Percentiles rank a stretch among this genome's conserved stretches.
phyloP scores from a whole-genome alignment of 1,284 basidiomycete genomes.

The Cryptococcus sp. region DNA sequence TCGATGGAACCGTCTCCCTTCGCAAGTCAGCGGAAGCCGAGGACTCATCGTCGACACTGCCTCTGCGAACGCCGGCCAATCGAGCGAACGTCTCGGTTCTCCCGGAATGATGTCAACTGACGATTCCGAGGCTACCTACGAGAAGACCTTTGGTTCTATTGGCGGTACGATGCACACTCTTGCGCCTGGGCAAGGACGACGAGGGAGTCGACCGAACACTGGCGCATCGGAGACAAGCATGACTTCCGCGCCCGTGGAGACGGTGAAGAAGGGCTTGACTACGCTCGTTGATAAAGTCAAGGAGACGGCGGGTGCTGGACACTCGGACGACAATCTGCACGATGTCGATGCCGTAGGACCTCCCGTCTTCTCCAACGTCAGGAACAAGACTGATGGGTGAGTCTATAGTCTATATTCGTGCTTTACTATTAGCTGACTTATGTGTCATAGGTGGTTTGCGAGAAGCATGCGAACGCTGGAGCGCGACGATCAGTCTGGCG shows the following conservation, averaged over 20 bases:
- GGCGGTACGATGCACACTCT: slow-evolving; percentile 8
- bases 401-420: slow-evolving; percentile 10
- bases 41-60: slow-evolving; percentile 24
- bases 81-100: slow-evolving; percentile 8
- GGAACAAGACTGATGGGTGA: slow-evolving; percentile 45
- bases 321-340: not conserved
- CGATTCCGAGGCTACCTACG: slow-evolving; percentile 14
- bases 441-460: slow-evolving; percentile 30
- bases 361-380: slow-evolving; percentile 36
- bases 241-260: slow-evolving; percentile 13
- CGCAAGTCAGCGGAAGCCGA: slow-evolving; percentile 16
- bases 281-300: slow-evolving; percentile 19
- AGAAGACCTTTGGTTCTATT: slow-evolving; percentile 15
- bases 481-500: slow-evolving; percentile 19
- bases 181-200: slow-evolving; percentile 1
- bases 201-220: slow-evolving; percentile 12
- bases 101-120: slow-evolving; percentile 11
- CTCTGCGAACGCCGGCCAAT: slow-evolving; percentile 1
- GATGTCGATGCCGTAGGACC: slow-evolving; percentile 26
- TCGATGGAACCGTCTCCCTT: slow-evolving; percentile 22
- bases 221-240: slow-evolving; percentile 10
- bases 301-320: slow-evolving; percentile 5
- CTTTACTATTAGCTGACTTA: not conserved
- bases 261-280: slow-evolving; percentile 24
- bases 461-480: slow-evolving; percentile 43